Evolutionary conservation across 192 early-diverging fungal genomes (phyloP).

Genomic region (Borealophlyctis nickersoniae): DNA sequence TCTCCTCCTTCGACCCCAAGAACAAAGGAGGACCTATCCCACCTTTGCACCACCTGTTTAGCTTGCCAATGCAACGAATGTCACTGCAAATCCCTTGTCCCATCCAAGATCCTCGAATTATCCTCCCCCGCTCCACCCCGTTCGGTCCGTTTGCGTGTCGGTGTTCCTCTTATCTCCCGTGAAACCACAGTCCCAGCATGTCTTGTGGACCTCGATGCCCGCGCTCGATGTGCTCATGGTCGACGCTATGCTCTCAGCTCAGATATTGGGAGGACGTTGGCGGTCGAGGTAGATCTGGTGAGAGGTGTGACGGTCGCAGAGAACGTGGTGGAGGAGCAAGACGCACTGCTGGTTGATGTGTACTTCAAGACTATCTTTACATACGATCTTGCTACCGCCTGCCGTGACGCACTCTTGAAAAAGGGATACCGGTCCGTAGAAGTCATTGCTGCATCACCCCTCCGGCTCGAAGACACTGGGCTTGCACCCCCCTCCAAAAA

Average conservation of each 20-base stretch:
- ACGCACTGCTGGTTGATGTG: not conserved
- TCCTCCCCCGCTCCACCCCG: not conserved
- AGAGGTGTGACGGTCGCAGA: slow-evolving; percentile 7
- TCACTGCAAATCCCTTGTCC: not conserved
- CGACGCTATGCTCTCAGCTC: not conserved
- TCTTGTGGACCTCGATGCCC: not conserved
- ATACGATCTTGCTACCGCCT: not conserved
- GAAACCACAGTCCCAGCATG: not conserved
- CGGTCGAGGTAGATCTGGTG: slow-evolving; percentile 3
- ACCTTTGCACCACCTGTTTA: not conserved
- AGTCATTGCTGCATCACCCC: not conserved
- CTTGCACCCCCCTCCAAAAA: too few relatives aligned
- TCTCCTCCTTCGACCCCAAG: too few relatives aligned
- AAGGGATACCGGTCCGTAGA: slow-evolving; percentile 6
- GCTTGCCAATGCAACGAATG: not conserved
- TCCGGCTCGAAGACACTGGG: not conserved
- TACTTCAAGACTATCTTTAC: not conserved
- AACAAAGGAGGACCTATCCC: too few relatives aligned
- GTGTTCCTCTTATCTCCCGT: not conserved
- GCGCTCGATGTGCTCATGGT: not conserved
- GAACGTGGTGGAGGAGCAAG: not conserved
- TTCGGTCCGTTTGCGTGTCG: not conserved
- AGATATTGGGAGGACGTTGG: slow-evolving; percentile 4
- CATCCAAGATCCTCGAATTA: not conserved
- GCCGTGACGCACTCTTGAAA: not conserved